Evolutionary conservation across 768 basidiomycete species (phyloP), one percentile per base, ranked within the genome.

Genomic region (Amanita rimosa): DNA sequence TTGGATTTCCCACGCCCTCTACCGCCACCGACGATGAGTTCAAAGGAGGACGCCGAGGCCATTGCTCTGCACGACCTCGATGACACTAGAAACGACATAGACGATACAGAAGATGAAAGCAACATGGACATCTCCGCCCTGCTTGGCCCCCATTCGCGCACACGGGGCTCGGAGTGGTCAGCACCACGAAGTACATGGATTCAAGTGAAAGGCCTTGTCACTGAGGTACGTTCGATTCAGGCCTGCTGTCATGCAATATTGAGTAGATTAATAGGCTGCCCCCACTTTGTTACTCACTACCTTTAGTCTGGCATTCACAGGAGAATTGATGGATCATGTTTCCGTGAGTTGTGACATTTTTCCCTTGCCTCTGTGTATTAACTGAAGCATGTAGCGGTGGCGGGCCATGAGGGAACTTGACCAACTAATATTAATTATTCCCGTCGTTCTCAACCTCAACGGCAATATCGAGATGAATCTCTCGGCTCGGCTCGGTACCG

Each of bases 401-500:
- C 73, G 70, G 53, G 92, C 94, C 27, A 93, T 99, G 78, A 72
- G 73, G 42, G 76, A 85, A 36, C 81, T 97, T 42, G 85, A 97
- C 70, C 93, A 98, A 62, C 81, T 98, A 48, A 92, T 98, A 56
- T 91, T 98, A 73, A 89, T 98, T 46, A 83, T 97, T 3, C 94
- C 95, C 9, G 92, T 94, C 52, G 71, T 98, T 16, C 76, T 91
- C 54, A 98, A 98, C 57, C 78, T 99, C 49, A 97, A 96, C 58
- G 96, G 95, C n/a, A 91, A 99, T 59, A 76, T 98, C 33, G 96
- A 98, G 65, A 98, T 98, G 95, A 97, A 96, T 55, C 81, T 99
- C 6, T 94, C 93, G 3, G 92, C 96, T 0, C 78, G 95, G 11
- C 74, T 99, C n/a, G 85, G 88, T 1, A 99, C 96, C 0, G 85